Percentiles rank a stretch among this genome's conserved stretches.
phyloP scores from a whole-genome alignment of 2,329 filamentous ascomycete genomes.

The Verticillium nubilum region DNA sequence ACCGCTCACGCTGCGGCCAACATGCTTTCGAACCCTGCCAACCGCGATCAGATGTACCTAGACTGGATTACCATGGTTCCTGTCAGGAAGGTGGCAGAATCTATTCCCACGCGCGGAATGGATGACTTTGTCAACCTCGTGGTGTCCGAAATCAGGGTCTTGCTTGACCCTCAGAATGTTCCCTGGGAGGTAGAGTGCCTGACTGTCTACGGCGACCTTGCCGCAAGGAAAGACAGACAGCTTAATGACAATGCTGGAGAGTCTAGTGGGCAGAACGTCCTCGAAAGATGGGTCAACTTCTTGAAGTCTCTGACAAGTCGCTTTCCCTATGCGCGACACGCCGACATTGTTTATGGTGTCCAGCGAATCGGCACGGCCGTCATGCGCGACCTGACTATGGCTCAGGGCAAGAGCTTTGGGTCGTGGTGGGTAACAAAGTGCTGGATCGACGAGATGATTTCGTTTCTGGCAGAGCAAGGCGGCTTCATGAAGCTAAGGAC shows the following conservation, averaged over 20 bases:
- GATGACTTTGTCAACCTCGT: constrained; percentile 60
- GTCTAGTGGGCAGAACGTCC: constrained; percentile 54
- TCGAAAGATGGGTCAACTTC: constrained; percentile 75
- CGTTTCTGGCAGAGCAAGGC: constrained; percentile 83
- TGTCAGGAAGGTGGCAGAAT: constrained; percentile 58
- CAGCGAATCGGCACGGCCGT: constrained; percentile 71
- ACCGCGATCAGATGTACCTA: constrained; percentile 90
- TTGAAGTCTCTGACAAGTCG: constrained; percentile 61
- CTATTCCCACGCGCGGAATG: constrained; percentile 57
- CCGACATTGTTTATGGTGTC: constrained; percentile 71
- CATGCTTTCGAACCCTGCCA: constrained; percentile 82
- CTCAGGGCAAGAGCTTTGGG: constrained; percentile 75
- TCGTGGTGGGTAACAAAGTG: constrained; percentile 95
- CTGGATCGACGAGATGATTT: constrained; percentile 90
- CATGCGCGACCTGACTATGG: constrained; percentile 75
- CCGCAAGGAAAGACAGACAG: constrained; percentile 39
- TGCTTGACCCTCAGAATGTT: constrained; percentile 64
- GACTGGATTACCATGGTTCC: constrained; percentile 74
- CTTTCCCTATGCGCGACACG: constrained; percentile 68
- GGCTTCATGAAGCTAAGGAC: constrained; percentile 69
- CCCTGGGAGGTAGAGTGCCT: constrained; percentile 59
- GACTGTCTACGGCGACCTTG: constrained; percentile 55
- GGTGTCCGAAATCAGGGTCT: constrained; percentile 61
- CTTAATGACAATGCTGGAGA: constrained; percentile 30
- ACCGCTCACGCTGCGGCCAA: constrained; percentile 92